These are phyloP conservation scores for Populus pruinosa DNA, from an alignment of 345 rosid genomes.

Conservation along the genomic window DNA sequence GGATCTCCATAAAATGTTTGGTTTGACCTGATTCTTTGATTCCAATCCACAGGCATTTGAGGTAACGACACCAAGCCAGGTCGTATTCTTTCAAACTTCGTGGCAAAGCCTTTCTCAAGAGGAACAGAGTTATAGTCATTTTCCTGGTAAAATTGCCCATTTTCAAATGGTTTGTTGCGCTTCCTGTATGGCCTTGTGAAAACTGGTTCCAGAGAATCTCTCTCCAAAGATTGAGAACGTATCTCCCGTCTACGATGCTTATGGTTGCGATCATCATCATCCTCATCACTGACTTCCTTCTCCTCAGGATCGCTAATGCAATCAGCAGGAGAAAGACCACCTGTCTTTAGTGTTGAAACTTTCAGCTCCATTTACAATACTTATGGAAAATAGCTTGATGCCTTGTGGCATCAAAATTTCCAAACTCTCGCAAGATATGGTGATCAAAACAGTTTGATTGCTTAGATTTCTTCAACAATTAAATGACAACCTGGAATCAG, in stretches of 20 bases:
- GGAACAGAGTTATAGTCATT: slow-evolving; percentile 37
- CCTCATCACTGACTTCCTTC: slow-evolving; percentile 94
- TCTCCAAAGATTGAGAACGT: slow-evolving; percentile 66
- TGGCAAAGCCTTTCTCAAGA: slow-evolving; percentile 40
- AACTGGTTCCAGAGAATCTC: slow-evolving; percentile 54
- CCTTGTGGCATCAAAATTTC: slow-evolving; percentile 16
- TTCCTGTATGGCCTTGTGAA: slow-evolving; percentile 66
- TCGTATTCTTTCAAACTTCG: slow-evolving; percentile 59
- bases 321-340: slow-evolving; percentile 60
- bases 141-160: slow-evolving; percentile 57
- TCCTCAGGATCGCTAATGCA: slow-evolving; percentile 77
- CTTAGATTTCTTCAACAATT: slow-evolving; percentile 7
- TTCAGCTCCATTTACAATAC: slow-evolving; percentile 34
- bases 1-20: slow-evolving; percentile 58
- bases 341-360: slow-evolving; percentile 61
- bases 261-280: slow-evolving; percentile 97
- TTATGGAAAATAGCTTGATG: not conserved
- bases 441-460: slow-evolving; percentile 3
- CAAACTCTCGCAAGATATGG: slow-evolving; percentile 19
- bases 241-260: slow-evolving; percentile 82
- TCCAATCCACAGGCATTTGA: slow-evolving; percentile 50
- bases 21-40: slow-evolving; percentile 58
- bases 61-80: slow-evolving; percentile 43
- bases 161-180: slow-evolving; percentile 55
- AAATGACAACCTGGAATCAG: slow-evolving; percentile 21